Conservation (phyloP, 257 asterid genomes). For the Jaltomata sinuosa region DNA sequence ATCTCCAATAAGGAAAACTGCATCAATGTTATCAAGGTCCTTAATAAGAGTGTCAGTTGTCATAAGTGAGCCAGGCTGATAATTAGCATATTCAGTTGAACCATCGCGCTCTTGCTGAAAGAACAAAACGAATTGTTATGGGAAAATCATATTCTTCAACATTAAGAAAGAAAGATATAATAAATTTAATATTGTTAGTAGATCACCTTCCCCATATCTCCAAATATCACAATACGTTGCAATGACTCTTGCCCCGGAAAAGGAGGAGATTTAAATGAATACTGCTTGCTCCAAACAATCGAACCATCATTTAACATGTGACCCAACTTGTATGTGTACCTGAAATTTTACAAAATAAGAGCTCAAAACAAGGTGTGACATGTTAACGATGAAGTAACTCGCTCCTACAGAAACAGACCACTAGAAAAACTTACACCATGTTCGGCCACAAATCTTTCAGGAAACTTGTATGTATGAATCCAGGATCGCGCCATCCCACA, state of each 20-base stretch:
- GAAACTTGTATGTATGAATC: constrained; percentile 87
- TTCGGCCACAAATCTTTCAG: constrained; percentile 84
- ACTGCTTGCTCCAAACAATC: constrained; percentile 60
- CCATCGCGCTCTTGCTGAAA: constrained; percentile 93
- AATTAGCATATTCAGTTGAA: constrained; percentile 71
- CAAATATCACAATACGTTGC: constrained; percentile 80
- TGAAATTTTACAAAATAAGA: constrained; percentile 6
- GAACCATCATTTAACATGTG: constrained; percentile 54
- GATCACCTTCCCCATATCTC: constrained; percentile 93
- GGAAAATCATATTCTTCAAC: neutral
- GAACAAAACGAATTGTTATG: neutral
- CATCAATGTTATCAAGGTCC: constrained; percentile 41
- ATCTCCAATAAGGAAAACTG: constrained; percentile 60
- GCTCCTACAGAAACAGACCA: neutral
- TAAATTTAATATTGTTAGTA: neutral
- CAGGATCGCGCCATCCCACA: constrained; percentile 98
- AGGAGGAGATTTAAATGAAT: constrained; percentile 65
- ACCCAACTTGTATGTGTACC: constrained; percentile 71
- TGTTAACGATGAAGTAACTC: neutral
- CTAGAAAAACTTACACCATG: constrained; percentile 29
- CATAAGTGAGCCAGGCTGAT: constrained; percentile 79
- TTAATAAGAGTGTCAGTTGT: constrained; percentile 74
- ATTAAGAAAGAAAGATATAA: neutral
- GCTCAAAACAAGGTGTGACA: neutral
- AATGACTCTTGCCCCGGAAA: constrained; percentile 81